Conservation (phyloP, 2,329 filamentous ascomycete genomes). For the Ceratocystis colombiana region DNA sequence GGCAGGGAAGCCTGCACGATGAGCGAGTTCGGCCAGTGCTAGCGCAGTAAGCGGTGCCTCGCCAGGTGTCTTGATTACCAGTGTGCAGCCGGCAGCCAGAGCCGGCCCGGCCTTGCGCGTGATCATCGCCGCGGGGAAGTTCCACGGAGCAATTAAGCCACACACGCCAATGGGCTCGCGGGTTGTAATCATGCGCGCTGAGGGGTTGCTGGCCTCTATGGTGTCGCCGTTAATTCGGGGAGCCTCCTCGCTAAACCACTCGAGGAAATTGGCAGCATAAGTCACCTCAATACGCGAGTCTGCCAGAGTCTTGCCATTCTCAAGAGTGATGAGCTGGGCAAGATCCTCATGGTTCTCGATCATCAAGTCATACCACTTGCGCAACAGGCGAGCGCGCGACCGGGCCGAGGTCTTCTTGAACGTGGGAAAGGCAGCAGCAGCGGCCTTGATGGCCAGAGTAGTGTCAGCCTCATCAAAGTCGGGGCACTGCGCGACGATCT, state of each 20-base stretch:
- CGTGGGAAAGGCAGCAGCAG: constrained; percentile 51
- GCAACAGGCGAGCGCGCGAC: constrained; percentile 48
- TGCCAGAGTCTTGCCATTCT: constrained; percentile 59
- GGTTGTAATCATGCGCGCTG: constrained; percentile 41
- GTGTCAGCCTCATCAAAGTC: constrained; percentile 62
- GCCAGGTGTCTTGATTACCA: constrained; percentile 77
- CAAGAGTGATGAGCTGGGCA: constrained; percentile 57
- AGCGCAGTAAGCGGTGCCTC: constrained; percentile 85
- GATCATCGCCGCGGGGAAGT: constrained; percentile 50
- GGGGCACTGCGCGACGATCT: constrained; percentile 58
- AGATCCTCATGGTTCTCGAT: constrained; percentile 56
- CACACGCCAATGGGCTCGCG: constrained; percentile 34
- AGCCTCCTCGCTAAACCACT: constrained; percentile 57
- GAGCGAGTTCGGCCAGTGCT: constrained; percentile 70
- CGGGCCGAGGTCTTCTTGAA: constrained; percentile 52
- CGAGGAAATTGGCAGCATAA: constrained; percentile 51
- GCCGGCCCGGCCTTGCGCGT: constrained; percentile 41
- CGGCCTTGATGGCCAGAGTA: constrained; percentile 58
- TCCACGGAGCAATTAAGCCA: constrained; percentile 38
- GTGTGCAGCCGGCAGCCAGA: constrained; percentile 61
- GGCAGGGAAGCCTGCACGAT: constrained; percentile 73
- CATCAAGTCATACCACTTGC: constrained; percentile 59
- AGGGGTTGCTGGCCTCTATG: constrained; percentile 49
- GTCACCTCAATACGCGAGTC: constrained; percentile 49
- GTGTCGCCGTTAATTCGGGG: constrained; percentile 39